Evolutionary conservation across 345 rosid species (phyloP).

Genomic region (Eucalyptus shirleyi): DNA sequence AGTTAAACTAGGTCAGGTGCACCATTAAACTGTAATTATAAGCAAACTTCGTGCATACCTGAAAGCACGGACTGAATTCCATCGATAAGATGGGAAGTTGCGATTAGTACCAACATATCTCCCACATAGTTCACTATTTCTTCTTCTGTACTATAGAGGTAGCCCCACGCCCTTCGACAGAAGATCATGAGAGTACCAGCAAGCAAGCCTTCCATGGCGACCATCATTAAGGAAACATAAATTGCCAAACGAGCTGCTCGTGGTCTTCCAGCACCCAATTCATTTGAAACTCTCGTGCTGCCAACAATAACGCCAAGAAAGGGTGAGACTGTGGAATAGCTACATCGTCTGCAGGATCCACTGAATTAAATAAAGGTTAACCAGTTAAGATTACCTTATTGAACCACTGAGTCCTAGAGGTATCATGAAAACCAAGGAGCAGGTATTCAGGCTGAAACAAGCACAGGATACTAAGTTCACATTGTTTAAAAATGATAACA

Average conservation of each 20-base stretch:
- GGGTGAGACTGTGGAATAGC: not conserved
- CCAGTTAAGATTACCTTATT: not conserved
- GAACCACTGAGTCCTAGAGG: slow-evolving; percentile 11
- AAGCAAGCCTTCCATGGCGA: slow-evolving; percentile 8
- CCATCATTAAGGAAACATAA: slow-evolving; percentile 1
- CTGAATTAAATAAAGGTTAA: not conserved
- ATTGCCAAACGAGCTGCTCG: slow-evolving; percentile 22
- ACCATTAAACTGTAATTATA: not conserved
- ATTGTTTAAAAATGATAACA: not conserved
- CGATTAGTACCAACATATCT: slow-evolving; percentile 13
- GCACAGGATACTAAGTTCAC: not conserved
- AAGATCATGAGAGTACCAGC: slow-evolving; percentile 7
- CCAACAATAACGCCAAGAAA: not conserved
- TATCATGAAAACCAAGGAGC: not conserved
- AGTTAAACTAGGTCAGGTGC: not conserved
- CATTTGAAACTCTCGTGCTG: slow-evolving; percentile 42
- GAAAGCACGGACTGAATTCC: slow-evolving; percentile 14
- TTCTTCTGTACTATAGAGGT: slow-evolving; percentile 15
- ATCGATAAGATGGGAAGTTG: slow-evolving; percentile 13
- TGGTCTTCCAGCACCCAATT: slow-evolving; percentile 37
- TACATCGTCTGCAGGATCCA: not conserved
- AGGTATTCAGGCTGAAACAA: not conserved
- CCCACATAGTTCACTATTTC: slow-evolving; percentile 24
- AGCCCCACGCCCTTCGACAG: slow-evolving; percentile 10
- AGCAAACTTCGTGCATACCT: not conserved